Evolutionary conservation across 805 yeast species (phyloP), one percentile per base, ranked within the genome.

Genomic region (Tetrapisispora arboricola): DNA sequence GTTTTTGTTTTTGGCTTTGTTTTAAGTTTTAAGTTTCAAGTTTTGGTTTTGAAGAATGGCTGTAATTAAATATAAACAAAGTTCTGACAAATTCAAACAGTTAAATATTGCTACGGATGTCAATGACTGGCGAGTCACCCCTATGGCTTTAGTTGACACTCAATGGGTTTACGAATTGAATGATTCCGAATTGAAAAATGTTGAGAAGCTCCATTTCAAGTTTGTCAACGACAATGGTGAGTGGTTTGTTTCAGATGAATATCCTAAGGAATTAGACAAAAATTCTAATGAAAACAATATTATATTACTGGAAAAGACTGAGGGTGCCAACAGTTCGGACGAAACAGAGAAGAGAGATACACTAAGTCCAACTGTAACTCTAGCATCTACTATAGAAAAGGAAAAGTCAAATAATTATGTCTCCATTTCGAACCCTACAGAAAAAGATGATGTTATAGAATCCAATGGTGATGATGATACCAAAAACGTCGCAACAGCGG

Each of bases 231-330:
- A 49, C 38, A 50, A 52, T 31, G 52, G 48, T 2, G 44, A 39
- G 41, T 60, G 65, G 62, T 55, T 57, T 35, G 52, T 57, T 1
- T 55, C 57, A 29, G 53, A 53, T 40, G 57, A 60, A 24, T 52
- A 48, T 26, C 43, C 49, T 4, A 44, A 45, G 47, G 69, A 65
- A 28, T 42, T 57, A 6, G 71, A 67, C 44, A 56, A 52, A 4
- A 44, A 50, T 33, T 66, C 64, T 6, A 66, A 65, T 39, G 61
- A 59, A 29, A 67, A 67, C 47, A 67, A 67, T 40, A 68, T 65
- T 4, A 45, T 13, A n/a, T 10, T 28, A 31, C 31, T 22, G 8
- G 7, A 30, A 5, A 41, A 28, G 17, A 35, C 36, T 4, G 18
- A n/a, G n/a, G n/a, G n/a, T n/a, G n/a, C n/a, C n/a, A n/a, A n/a